Conservation (phyloP, 345 rosid genomes). For the Rhizophora mangle region DNA sequence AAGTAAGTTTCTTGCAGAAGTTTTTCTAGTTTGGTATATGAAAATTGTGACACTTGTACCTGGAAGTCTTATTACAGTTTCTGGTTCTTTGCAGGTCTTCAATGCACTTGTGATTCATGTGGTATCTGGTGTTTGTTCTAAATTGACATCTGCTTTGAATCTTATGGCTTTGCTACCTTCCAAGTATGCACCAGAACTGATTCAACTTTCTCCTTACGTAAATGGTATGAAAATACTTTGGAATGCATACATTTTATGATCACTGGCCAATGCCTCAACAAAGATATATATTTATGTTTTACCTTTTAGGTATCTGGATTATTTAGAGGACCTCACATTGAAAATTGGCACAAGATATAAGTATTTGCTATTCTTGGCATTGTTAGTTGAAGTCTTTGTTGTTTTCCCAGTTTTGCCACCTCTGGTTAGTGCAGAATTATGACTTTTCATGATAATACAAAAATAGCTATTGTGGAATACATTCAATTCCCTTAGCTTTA, state of each 20-base stretch:
- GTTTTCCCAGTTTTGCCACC: slow-evolving; percentile 10
- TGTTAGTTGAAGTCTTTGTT: neutral
- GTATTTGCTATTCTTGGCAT: slow-evolving; percentile 10
- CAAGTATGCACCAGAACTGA: slow-evolving; percentile 53
- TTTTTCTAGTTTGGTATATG: slow-evolving; percentile 1
- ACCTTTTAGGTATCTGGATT: slow-evolving; percentile 63
- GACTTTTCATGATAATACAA: slow-evolving; percentile 72
- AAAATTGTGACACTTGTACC: neutral
- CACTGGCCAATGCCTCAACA: neutral
- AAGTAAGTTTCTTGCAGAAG: slow-evolving; percentile 41
- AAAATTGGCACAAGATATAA: slow-evolving; percentile 58
- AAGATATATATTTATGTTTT: neutral
- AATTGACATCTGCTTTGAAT: slow-evolving; percentile 72
- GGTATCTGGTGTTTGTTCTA: slow-evolving; percentile 66
- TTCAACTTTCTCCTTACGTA: slow-evolving; percentile 70
- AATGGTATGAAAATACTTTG: slow-evolving; percentile 43
- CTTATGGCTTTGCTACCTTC: slow-evolving; percentile 53
- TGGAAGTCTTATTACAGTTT: slow-evolving; percentile 14
- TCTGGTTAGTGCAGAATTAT: slow-evolving; percentile 52
- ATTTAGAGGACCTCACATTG: slow-evolving; percentile 70
- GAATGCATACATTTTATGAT: neutral
- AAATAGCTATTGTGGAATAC: slow-evolving; percentile 56
- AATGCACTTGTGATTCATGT: slow-evolving; percentile 78
- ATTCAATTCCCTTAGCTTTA: neutral
- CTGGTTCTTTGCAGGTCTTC: slow-evolving; percentile 48